Percentiles rank a stretch among this genome's conserved stretches.
These are phyloP conservation scores for Lentithecium fluviatile DNA, from an alignment of 495 filamentous ascomycete genomes.

Conservation along the genomic window DNA sequence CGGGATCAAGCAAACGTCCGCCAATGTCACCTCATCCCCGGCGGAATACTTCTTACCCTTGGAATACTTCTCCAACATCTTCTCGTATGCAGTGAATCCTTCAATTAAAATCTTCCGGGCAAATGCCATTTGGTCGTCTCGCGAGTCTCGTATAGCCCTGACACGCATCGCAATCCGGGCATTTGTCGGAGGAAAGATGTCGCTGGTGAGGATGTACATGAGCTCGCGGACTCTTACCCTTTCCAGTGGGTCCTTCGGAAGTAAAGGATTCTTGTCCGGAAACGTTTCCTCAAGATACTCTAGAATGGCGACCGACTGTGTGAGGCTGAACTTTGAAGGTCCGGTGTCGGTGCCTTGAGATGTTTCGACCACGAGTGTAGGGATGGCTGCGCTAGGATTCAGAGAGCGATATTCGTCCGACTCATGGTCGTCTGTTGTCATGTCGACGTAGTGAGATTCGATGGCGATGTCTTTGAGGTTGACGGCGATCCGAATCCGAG, in stretches of 20 bases:
- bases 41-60: conserved; percentile 48
- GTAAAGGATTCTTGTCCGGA: conserved; percentile 35
- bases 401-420: too few species aligned
- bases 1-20: conserved; percentile 55
- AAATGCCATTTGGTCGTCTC: neutral
- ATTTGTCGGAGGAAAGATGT: conserved; percentile 54
- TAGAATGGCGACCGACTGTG: conserved; percentile 54
- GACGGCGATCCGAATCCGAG: conserved; percentile 54
- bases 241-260: conserved; percentile 43
- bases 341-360: conserved; percentile 18
- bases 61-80: conserved; percentile 36
- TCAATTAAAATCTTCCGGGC: neutral
- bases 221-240: conserved; percentile 49
- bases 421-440: conserved; percentile 47
- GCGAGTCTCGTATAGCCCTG: conserved; percentile 37
- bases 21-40: conserved; percentile 52
- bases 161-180: conserved; percentile 49
- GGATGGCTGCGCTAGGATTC: conserved; percentile 52
- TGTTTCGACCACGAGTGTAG: conserved; percentile 46
- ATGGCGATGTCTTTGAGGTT: conserved; percentile 50
- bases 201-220: conserved; percentile 49
- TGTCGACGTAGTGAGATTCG: conserved; percentile 48
- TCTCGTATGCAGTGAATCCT: conserved; percentile 52
- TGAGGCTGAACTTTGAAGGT: conserved; percentile 42
- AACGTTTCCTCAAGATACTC: conserved; percentile 55